Base-by-base conservation (phyloP, 768 basidiomycete genomes). In the Termitomyces sp. region DNA sequence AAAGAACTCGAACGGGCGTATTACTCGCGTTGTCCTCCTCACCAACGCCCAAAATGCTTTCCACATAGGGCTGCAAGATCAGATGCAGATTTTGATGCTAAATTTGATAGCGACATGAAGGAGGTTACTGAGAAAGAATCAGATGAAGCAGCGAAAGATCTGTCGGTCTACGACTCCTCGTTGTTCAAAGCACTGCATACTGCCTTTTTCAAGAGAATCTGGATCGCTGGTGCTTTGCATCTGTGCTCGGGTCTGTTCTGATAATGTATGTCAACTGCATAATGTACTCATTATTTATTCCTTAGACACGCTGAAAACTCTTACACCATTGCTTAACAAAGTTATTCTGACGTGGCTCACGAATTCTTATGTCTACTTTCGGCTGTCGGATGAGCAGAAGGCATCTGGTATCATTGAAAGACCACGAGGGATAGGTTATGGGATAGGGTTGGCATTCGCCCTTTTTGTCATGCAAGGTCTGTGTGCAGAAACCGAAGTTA, bases 401-500 rank as follows among this genome's bases (percentile, higher is more conserved):
- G 76, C 71, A 0, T 69, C 71, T 4, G 71, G 73, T 0, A 68
- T 74, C 42, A 50, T 79, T 59, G 42, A 65, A 10, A 64, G 72
- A 53, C 84, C 86, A 2, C 73, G 66, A 38, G 81, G 83, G 1
- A 75, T 87, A 43, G 86, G 86, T 0, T 84, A 82, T 68, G 87
- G 87, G 1, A 79, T 88, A 56, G 87, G 86, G 6, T 69, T 88
- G 1, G 86, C 80, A 0, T 74, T 85, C 56, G 85, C 77, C 4
- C 68, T 87, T 34, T 86, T 86, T 63, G 74, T 71, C 0, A 88
- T 87, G 86, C 86, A 87, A 78, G 79, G 84, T 81, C 60, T 47
- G 71, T 62, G 6, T 32, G 15, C 40, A 15, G 15, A 10, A 46
- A 46, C 2, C 45, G 12, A 1, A 31, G 4, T 10, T n/a, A 38